Conservation (phyloP, 805 yeast genomes). For the Alloascoidea hylecoeti region DNA sequence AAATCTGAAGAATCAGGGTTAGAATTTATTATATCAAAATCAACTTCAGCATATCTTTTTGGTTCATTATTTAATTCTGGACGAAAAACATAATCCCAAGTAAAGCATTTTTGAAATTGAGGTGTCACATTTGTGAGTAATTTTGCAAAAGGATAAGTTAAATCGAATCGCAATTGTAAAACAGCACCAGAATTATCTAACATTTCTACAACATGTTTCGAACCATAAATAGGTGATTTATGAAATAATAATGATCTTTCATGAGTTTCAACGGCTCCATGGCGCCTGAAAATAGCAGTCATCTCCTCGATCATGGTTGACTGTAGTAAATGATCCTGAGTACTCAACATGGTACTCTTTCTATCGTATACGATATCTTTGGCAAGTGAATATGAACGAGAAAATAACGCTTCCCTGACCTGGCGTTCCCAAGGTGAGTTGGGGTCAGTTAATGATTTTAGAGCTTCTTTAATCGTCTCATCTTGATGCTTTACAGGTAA, state of each 20-base stretch:
- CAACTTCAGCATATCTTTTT: constrained; percentile 64
- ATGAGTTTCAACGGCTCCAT: constrained; percentile 78
- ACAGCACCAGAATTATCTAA: constrained; percentile 81
- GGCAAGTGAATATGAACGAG: constrained; percentile 76
- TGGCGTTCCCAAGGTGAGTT: constrained; percentile 92
- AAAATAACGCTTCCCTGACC: constrained; percentile 74
- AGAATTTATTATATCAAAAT: constrained; percentile 67
- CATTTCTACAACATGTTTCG: constrained; percentile 62
- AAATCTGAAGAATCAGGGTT: constrained; percentile 27
- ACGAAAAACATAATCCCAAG: constrained; percentile 75
- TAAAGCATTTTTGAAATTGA: constrained; percentile 42
- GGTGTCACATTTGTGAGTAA: constrained; percentile 53
- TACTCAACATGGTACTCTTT: constrained; percentile 9
- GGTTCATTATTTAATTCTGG: constrained; percentile 64
- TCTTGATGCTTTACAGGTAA: constrained; percentile 87
- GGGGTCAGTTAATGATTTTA: constrained; percentile 75
- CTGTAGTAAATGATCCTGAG: constrained; percentile 40
- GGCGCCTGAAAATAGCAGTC: constrained; percentile 49
- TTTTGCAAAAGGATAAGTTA: constrained; percentile 84
- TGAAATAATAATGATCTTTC: constrained; percentile 65
- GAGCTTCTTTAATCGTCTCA: constrained; percentile 75
- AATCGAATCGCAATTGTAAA: constrained; percentile 77
- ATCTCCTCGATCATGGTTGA: constrained; percentile 48
- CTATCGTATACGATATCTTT: constrained; percentile 74
- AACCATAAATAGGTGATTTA: constrained; percentile 54